Evolutionary conservation across 108 stramenopile species (phyloP), one percentile per base, ranked within the genome.

Genomic region (Stephanodiscus minutulus): DNA sequence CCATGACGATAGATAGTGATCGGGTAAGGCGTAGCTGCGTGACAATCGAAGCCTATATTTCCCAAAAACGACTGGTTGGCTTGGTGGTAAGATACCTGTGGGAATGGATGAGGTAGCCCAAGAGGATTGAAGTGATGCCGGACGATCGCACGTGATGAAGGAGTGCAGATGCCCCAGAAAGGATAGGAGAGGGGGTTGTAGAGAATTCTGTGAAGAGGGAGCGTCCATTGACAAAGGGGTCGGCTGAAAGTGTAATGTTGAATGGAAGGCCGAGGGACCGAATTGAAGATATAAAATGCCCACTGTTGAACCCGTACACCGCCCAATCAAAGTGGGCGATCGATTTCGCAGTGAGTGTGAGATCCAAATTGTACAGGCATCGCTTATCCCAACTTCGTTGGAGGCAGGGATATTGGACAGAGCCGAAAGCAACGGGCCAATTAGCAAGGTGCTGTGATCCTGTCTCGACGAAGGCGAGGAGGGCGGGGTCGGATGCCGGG

Each of bases 131-230:
- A 24, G 63, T 24, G 25, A 11, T 11, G 21, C 33, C n/a, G 3
- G 63, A 7, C 12, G 46, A 2, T 4, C 46, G 43, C 8, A 64
- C 24, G 24, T 64, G 46, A 46, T 44, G 4, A 64, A 46, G 43
- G 13, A 46, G 18, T 3, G 43, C 43, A 24, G 20, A 2, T 20
- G 46, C 17, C 17, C 22, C 6, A 24, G 15, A 17, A 2, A 48
- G 21, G 4, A 64, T 64, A n/a, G n/a, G n/a, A 3, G 9, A 6
- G 3, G 3, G n/a, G 24, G 43, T 46, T 3, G 9, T 11, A 3
- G 43, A 25, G 11, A 64, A 46, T 64, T 64, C 46, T 3, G 20
- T 36, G 20, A 64, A 25, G 21, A 64, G 24, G 24, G 63, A 5
- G 7, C 63, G 44, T 1, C 63, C 63, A 3, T 36, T 17, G 1